These are phyloP conservation scores for Fraxinus dipetala DNA, from an alignment of 305 asterid species.

Conservation along the genomic window DNA sequence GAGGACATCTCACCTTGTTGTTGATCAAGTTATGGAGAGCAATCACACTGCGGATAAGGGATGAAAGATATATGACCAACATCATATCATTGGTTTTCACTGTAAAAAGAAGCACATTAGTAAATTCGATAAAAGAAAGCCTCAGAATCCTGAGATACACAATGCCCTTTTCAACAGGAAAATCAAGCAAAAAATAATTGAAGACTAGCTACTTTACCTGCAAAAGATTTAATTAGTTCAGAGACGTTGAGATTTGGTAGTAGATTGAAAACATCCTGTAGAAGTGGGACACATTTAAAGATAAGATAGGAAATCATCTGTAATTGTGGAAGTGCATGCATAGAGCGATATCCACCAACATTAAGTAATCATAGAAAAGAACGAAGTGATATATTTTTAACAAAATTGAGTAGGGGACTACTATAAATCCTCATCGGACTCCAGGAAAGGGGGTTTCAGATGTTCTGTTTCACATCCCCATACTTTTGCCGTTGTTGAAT, in stretches of 20 bases:
- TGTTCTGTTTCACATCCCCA: not conserved
- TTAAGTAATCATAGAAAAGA: not conserved
- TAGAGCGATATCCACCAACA: not conserved
- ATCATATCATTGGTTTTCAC: slow-evolving; percentile 97
- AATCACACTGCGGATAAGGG: slow-evolving; percentile 82
- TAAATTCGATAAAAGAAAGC: not conserved
- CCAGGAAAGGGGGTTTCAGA: not conserved
- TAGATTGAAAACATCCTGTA: slow-evolving; percentile 89
- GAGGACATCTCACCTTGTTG: slow-evolving; percentile 63
- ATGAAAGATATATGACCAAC: slow-evolving; percentile 87
- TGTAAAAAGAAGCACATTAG: slow-evolving; percentile 30
- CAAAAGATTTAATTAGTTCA: slow-evolving; percentile 78
- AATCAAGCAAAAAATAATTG: not conserved
- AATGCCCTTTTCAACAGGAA: not conserved
- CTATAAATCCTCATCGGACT: not conserved
- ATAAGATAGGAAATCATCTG: not conserved
- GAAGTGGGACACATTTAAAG: slow-evolving; percentile 19
- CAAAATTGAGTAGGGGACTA: not conserved
- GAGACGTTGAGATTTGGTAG: slow-evolving; percentile 83
- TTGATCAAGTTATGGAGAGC: slow-evolving; percentile 94
- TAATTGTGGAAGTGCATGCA: not conserved
- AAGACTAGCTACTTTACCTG: slow-evolving; percentile 46
- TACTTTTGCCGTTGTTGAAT: not conserved
- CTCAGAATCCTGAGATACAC: not conserved
- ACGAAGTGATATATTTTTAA: not conserved